These are phyloP conservation scores for Trypanosoma lewisi DNA, from an alignment of 208 protist genomes.

Conservation along the genomic window DNA sequence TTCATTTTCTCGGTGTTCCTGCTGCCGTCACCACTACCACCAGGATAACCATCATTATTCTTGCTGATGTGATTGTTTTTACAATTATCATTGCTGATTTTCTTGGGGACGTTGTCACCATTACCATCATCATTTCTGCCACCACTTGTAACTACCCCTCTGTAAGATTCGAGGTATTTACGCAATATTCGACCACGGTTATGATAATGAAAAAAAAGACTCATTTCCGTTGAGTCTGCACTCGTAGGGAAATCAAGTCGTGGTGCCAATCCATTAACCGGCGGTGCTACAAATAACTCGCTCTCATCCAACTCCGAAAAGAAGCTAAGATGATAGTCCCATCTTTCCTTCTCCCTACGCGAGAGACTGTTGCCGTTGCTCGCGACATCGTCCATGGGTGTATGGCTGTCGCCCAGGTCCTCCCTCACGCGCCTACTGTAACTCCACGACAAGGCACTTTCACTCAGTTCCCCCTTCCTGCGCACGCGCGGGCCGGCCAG, in stretches of 20 bases:
- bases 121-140: background rate
- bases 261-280: conserved; percentile 42
- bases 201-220: conserved; percentile 45
- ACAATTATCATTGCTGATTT: too few relatives aligned
- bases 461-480: background rate
- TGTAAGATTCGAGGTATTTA: conserved; percentile 28
- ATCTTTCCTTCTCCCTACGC: background rate
- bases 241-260: conserved; percentile 77
- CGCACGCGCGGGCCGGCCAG: conserved; percentile 41
- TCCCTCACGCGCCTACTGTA: background rate
- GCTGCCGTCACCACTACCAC: background rate
- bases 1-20: too few relatives aligned
- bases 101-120: background rate
- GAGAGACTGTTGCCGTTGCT: background rate
- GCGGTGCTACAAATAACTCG: background rate
- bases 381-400: conserved; percentile 3
- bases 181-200: conserved; percentile 37
- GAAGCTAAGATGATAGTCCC: background rate
- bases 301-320: conserved; percentile 7
- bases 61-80: too few relatives aligned
- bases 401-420: conserved; percentile 5
- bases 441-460: background rate
- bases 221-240: conserved; percentile 56
- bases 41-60: background rate
- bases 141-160: background rate